phyloP scores from a whole-genome alignment of 108 stramenopile genomes.

The Cyclostephanos tholiformis region DNA sequence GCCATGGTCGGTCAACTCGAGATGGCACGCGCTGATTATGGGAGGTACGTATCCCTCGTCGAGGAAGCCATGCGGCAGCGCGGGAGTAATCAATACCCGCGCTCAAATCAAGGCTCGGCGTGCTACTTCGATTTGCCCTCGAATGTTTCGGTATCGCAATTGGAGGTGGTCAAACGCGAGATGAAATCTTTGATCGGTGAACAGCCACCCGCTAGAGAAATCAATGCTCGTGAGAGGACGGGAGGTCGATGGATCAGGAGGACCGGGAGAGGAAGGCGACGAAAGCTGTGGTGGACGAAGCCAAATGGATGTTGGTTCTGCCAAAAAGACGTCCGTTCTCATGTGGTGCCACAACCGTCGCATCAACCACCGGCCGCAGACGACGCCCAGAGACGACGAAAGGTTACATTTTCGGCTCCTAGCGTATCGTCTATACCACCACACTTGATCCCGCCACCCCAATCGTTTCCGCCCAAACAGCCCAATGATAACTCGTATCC shows the following conservation, averaged over 20 bases:
- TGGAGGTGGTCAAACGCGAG: conserved; percentile 57
- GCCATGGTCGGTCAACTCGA: conserved; percentile 28
- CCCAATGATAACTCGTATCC: conserved; percentile 1
- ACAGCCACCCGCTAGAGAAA: conserved; percentile 15
- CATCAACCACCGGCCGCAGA: neutral
- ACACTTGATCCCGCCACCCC: neutral
- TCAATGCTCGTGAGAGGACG: conserved; percentile 1
- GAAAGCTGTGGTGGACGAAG: no score
- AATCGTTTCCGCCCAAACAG: conserved; percentile 6
- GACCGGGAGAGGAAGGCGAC: no score
- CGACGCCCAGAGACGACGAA: no score
- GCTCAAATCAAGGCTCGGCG: conserved; percentile 27
- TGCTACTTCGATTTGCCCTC: conserved; percentile 77
- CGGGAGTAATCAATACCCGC: conserved; percentile 25
- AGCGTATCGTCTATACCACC: neutral
- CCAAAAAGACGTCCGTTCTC: neutral
- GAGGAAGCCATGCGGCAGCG: conserved; percentile 15
- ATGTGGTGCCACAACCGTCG: conserved; percentile 1
- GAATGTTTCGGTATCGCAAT: conserved; percentile 53
- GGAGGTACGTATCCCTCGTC: conserved; percentile 27
- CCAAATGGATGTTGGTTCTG: neutral
- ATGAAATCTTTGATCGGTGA: conserved; percentile 45
- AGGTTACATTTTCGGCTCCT: no score
- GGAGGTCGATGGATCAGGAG: neutral
- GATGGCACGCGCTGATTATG: conserved; percentile 34